phyloP scores from a whole-genome alignment of 257 asterid genomes.

The Solanum chilense region DNA sequence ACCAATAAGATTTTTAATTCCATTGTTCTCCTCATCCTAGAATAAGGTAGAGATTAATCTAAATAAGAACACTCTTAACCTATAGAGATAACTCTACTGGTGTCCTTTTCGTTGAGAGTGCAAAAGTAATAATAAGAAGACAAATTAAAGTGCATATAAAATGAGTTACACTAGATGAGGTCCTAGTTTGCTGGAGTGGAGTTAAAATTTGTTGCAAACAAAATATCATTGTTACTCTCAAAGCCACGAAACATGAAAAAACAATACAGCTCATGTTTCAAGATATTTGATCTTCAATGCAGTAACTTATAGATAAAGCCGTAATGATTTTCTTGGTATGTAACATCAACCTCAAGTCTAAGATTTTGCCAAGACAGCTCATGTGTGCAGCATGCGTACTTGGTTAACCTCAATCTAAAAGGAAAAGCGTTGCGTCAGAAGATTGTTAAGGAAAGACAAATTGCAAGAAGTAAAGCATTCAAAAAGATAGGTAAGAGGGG shows the following conservation, averaged over 20 bases:
- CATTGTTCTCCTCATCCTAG: constrained; percentile 33
- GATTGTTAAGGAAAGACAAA: neutral
- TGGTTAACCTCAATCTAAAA: constrained; percentile 27
- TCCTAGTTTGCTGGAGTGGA: neutral
- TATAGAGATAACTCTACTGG: neutral
- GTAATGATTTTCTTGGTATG: constrained; percentile 17
- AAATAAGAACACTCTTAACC: neutral
- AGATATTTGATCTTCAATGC: neutral
- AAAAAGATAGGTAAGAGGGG: neutral
- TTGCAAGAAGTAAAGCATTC: neutral
- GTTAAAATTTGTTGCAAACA: neutral
- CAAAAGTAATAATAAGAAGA: neutral
- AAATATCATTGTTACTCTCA: neutral
- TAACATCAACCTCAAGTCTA: constrained; percentile 42
- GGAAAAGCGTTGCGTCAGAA: neutral
- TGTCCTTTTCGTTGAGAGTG: neutral
- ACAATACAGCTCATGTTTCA: neutral
- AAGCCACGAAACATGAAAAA: neutral
- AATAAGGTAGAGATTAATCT: neutral
- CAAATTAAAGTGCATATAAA: neutral
- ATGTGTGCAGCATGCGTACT: constrained; percentile 37
- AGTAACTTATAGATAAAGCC: constrained; percentile 22
- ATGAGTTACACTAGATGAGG: neutral
- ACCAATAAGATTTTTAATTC: constrained; percentile 20
- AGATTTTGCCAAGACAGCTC: constrained; percentile 31